Percentiles rank a stretch among this genome's conserved stretches.
These are phyloP conservation scores for Trichocomaceae sp. DNA, from an alignment of 2,329 filamentous ascomycete species.

Conservation along the genomic window DNA sequence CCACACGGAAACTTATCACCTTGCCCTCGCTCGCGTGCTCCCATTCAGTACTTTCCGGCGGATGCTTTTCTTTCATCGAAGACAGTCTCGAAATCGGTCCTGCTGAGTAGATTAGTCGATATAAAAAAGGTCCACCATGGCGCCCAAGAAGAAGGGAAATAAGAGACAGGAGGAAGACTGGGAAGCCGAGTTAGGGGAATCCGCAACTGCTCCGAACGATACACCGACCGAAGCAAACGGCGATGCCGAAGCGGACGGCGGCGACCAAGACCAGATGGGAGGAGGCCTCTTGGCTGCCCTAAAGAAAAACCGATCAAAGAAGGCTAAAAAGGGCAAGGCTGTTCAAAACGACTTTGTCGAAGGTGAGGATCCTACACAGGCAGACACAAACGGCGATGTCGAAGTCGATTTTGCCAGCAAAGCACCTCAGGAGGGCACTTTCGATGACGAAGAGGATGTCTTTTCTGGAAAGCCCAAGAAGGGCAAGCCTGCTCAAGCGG, in stretches of 20 bases:
- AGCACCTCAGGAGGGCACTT: constrained; percentile 70
- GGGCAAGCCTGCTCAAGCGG: constrained; percentile 50
- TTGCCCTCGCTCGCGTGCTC: background rate
- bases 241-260: constrained; percentile 46
- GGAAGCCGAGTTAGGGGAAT: constrained; percentile 87
- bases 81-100: constrained; percentile 1
- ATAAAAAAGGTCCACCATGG: constrained; percentile 51
- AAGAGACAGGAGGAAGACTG: constrained; percentile 85
- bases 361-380: constrained; percentile 53
- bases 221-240: constrained; percentile 42
- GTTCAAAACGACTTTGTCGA: constrained; percentile 63
- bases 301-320: constrained; percentile 76
- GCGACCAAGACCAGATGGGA: constrained; percentile 46
- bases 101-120: background rate
- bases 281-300: constrained; percentile 73
- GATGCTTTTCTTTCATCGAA: constrained; percentile 2
- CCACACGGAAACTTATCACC: no score
- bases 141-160: constrained; percentile 91
- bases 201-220: constrained; percentile 44
- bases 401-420: constrained; percentile 53
- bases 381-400: constrained; percentile 28
- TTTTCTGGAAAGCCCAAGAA: constrained; percentile 68
- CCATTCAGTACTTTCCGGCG: background rate
- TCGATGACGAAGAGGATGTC: constrained; percentile 80
- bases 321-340: constrained; percentile 77